Base-by-base conservation (phyloP, 2,329 filamentous ascomycete species). In the Ambrosiella xylebori region DNA sequence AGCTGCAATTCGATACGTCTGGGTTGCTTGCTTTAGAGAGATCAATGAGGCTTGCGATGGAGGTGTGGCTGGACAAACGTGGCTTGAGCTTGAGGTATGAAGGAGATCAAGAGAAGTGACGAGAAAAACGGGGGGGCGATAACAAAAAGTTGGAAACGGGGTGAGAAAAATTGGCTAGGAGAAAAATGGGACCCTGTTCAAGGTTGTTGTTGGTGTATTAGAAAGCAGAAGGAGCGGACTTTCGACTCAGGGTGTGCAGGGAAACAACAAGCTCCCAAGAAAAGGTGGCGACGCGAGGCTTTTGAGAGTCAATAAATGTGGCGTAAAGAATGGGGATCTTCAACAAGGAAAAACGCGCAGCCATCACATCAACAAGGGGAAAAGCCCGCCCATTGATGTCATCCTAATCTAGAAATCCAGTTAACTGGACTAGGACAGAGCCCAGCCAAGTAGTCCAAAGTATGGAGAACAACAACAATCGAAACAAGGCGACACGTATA, bases 1-100 rank as follows among this genome's bases (percentile, higher is more conserved):
- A 11, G 27, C 35, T 51, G n/a, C n/a, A 27, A 27, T 41, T 41
- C n/a, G 11, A 12, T 41, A 12, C 39, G 11, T 51, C 47, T 51
- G 47, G 47, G 47, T 51, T 51, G 19, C 47, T 51, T 51, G 47
- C 47, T 51, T 15, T 66, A 64, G 65, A 67, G 45, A 17, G 53
- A 35, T 41, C 17, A 56, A 45, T 57, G 54, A 58, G 66, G 65
- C 65, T 63, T 64, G 64, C 63, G 64, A 67, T 63, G 57, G 62
- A 67, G 65, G 68, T 72, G 70, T 72, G 70, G 70, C 70, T 72
- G 70, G 65, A 68, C 51, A 59, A 59, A 59, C 57, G 57, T 59
- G 53, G 57, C 51, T 54, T 55, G 47, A 52, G 45, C 44, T 52
- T 41, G 7, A 54, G 27, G 35, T 44, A 60, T 53, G 56, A 52